phyloP scores from a whole-genome alignment of 495 filamentous ascomycete genomes.

The Podospora sp. region DNA sequence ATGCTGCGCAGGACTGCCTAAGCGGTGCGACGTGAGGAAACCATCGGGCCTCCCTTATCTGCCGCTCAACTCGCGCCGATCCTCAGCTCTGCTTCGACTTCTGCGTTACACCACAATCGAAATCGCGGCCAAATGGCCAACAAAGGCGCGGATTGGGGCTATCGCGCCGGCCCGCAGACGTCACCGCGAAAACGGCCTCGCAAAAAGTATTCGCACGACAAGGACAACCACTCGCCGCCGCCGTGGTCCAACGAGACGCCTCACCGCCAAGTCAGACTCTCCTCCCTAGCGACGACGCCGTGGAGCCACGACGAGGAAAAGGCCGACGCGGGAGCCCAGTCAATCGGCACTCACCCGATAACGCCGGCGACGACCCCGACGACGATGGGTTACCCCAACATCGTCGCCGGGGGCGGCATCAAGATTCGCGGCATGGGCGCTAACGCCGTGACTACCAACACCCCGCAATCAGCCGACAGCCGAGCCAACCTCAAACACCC shows the following conservation, averaged over 20 bases:
- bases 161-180: not conserved
- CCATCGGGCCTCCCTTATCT: no score
- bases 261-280: not conserved
- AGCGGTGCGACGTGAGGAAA: no score
- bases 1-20: no score
- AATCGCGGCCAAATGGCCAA: not conserved
- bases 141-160: not conserved
- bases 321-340: not conserved
- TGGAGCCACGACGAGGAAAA: not conserved
- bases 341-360: not conserved
- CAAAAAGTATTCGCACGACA: not conserved
- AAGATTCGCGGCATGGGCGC: not conserved
- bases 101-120: not conserved
- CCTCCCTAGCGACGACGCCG: not conserved
- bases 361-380: not conserved
- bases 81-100: not conserved
- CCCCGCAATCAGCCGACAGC: not conserved
- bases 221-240: not conserved
- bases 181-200: not conserved
- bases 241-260: not conserved
- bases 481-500: not conserved
- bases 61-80: no score
- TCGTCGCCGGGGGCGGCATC: not conserved
- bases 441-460: no score
- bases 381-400: not conserved